These are phyloP conservation scores for Coemansia sp. DNA, from an alignment of 192 early-diverging fungal species.

Conservation along the genomic window DNA sequence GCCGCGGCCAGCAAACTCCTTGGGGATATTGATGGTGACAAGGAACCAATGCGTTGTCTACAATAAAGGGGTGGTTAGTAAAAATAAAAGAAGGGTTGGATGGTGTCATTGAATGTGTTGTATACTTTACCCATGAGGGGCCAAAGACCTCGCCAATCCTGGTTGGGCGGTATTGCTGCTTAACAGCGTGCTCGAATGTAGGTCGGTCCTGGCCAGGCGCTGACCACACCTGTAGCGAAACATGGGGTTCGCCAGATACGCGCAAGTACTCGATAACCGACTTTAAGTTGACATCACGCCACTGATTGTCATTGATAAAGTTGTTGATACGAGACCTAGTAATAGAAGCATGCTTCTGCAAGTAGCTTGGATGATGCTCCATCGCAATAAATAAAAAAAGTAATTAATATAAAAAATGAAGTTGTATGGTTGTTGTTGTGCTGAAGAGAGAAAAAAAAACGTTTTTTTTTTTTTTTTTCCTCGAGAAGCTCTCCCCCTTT, in stretches of 20 bases:
- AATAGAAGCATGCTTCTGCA: constrained; percentile 73
- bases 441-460: background rate
- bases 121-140: constrained; percentile 76
- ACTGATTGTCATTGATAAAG: constrained; percentile 69
- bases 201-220: constrained; percentile 60
- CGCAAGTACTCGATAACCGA: constrained; percentile 57
- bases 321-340: constrained; percentile 78
- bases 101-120: background rate
- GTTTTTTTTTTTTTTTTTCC: background rate
- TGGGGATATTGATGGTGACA: constrained; percentile 70
- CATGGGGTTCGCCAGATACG: constrained; percentile 52
- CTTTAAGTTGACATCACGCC: constrained; percentile 71
- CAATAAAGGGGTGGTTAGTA: constrained; percentile 14
- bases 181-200: constrained; percentile 57
- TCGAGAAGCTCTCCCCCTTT: too few species aligned
- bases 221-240: constrained; percentile 60
- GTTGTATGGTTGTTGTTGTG: background rate
- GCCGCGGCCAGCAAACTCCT: constrained; percentile 61
- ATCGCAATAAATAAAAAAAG: background rate
- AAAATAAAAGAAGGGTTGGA: background rate
- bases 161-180: constrained; percentile 68
- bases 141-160: constrained; percentile 80
- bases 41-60: constrained; percentile 80
- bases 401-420: background rate
- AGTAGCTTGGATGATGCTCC: constrained; percentile 42